phyloP scores from a whole-genome alignment of 2,329 filamentous ascomycete genomes.

The Talaromyces sp. region DNA sequence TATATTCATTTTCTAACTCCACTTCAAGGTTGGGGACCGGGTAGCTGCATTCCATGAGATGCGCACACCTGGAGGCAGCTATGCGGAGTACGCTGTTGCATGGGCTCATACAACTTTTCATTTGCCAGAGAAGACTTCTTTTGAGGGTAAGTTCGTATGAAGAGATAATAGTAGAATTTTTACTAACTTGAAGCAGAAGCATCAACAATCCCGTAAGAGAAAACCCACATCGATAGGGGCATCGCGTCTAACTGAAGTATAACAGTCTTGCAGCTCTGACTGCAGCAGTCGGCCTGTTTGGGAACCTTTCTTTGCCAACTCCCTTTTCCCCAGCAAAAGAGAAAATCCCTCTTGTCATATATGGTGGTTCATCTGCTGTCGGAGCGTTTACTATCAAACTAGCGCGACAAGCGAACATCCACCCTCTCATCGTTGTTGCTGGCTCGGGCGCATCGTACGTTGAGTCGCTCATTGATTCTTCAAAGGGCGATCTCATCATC shows the following conservation, averaged over 20 bases:
- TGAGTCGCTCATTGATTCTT: conserved; percentile 46
- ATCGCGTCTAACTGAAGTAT: not conserved
- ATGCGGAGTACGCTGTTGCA: conserved; percentile 53
- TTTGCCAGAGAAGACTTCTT: conserved; percentile 44
- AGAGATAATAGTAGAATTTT: not conserved
- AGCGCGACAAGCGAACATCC: conserved; percentile 50
- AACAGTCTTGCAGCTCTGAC: conserved; percentile 47
- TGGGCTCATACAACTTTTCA: conserved; percentile 52
- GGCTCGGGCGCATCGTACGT: conserved; percentile 50
- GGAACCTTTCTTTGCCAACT: conserved; percentile 42
- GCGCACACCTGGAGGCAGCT: conserved; percentile 45
- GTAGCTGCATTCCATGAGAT: conserved; percentile 49
- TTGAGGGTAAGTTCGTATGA: conserved; percentile 41
- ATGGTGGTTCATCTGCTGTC: conserved; percentile 50
- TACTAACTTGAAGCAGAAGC: conserved; percentile 36
- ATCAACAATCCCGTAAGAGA: conserved; percentile 45
- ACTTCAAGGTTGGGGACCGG: conserved; percentile 43
- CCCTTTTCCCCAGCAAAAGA: conserved; percentile 42
- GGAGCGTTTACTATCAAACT: conserved; percentile 57
- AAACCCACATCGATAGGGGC: not conserved
- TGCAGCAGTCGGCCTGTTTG: conserved; percentile 48
- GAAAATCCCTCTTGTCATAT: conserved; percentile 41
- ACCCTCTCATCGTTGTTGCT: conserved; percentile 58
- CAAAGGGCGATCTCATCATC: conserved; percentile 53
- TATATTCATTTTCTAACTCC: not conserved